phyloP scores from a whole-genome alignment of 805 yeast genomes.

The Candida insectorum region DNA sequence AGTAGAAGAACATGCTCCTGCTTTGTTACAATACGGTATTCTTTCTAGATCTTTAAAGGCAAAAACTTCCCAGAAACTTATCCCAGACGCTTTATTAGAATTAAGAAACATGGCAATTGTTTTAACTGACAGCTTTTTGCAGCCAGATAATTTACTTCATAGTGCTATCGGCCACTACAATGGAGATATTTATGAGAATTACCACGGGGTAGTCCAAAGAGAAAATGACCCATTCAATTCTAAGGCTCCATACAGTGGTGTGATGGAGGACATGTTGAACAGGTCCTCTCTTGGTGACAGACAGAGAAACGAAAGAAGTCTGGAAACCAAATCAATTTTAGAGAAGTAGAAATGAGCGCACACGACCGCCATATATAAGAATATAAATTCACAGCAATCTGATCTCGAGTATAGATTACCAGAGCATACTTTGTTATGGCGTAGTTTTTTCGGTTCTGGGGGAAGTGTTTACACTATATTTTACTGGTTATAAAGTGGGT shows the following conservation, averaged over 20 bases:
- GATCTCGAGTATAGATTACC: too few species aligned
- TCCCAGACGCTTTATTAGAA: conserved; percentile 24
- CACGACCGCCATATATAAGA: too few species aligned
- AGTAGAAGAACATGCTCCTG: conserved; percentile 64
- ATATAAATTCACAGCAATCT: too few species aligned
- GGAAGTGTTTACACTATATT: too few species aligned
- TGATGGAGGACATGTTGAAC: conserved; percentile 40
- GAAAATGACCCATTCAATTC: conserved; percentile 30
- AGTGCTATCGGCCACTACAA: conserved; percentile 78
- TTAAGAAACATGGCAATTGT: conserved; percentile 67
- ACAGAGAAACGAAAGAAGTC: conserved; percentile 35
- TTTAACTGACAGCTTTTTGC: conserved; percentile 79
- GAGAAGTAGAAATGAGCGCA: conserved; percentile 18
- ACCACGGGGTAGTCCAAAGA: conserved; percentile 52
- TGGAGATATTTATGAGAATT: conserved; percentile 81
- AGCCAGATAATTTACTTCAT: conserved; percentile 76
- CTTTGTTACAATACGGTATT: conserved; percentile 53
- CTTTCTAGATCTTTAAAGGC: conserved; percentile 6
- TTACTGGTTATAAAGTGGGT: too few species aligned
- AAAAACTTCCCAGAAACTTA: conserved; percentile 11
- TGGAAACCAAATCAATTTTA: conserved; percentile 30
- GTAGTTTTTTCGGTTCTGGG: too few species aligned
- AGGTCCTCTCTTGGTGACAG: conserved; percentile 33
- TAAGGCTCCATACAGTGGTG: conserved; percentile 41
- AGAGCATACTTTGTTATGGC: too few species aligned